Evolutionary conservation across 78 protist species (phyloP).

Genomic region (Thecamonas trahens): DNA sequence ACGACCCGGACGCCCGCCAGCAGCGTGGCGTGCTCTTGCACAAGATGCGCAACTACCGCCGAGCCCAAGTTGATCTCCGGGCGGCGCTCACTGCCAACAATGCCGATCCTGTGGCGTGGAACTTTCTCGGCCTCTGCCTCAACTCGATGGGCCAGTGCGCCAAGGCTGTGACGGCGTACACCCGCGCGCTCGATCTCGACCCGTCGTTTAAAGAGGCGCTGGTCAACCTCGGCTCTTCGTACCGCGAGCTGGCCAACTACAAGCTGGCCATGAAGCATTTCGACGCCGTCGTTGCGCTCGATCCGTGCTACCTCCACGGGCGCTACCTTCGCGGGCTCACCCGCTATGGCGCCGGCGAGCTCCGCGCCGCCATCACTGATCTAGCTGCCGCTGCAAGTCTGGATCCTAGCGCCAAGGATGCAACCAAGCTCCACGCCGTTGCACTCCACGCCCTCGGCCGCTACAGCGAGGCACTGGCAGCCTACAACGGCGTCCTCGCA

Average conservation of each 20-base stretch:
- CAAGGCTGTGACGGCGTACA: not conserved
- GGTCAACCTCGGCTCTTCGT: conserved; percentile 39
- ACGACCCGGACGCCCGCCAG: conserved; percentile 25
- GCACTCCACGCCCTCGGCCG: not conserved
- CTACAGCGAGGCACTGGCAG: not conserved
- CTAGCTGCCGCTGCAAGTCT: not conserved
- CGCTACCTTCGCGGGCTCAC: conserved; percentile 32
- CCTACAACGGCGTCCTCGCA: not conserved
- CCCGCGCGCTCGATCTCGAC: conserved; percentile 23
- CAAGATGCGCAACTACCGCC: conserved; percentile 36
- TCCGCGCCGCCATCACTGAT: not conserved
- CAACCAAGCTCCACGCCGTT: not conserved
- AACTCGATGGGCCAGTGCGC: conserved; percentile 20
- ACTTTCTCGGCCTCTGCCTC: conserved; percentile 43
- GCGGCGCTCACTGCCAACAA: conserved; percentile 11
- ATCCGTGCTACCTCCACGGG: conserved; percentile 31
- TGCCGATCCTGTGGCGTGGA: conserved; percentile 32
- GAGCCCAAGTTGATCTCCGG: conserved; percentile 33
- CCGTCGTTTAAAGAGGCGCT: conserved; percentile 27
- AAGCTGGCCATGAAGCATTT: conserved; percentile 13
- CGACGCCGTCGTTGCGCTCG: conserved; percentile 11
- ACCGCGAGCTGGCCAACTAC: conserved; percentile 34
- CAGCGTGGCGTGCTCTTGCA: conserved; percentile 33
- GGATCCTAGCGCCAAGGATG: not conserved
- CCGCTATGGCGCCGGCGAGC: not conserved